Evolutionary conservation across 1,139 yeast genomes (phyloP).

Genomic region (Yamadazyma taylorii): DNA sequence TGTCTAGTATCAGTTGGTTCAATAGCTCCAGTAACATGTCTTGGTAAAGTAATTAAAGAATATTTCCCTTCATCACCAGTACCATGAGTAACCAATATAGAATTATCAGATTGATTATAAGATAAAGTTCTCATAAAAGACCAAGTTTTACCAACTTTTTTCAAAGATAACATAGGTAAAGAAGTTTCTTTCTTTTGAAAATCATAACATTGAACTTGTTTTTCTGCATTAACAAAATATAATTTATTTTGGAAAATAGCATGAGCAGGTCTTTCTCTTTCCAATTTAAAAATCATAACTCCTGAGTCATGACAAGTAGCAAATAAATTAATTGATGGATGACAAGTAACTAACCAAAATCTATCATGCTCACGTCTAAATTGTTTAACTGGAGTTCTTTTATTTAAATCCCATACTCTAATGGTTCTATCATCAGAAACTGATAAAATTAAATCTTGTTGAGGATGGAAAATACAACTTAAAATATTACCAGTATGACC

Average conservation of each 20-base stretch:
- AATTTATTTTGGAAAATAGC: conserved; percentile 69
- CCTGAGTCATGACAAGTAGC: conserved; percentile 98
- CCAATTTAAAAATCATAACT: conserved; percentile 96
- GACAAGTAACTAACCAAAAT: conserved; percentile 90
- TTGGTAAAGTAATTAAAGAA: conserved; percentile 77
- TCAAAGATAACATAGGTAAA: conserved; percentile 78
- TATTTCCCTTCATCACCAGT: conserved; percentile 63
- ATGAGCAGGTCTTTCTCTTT: conserved; percentile 95
- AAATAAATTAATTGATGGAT: conserved; percentile 86
- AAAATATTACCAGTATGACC: conserved; percentile 96
- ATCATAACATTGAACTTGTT: conserved; percentile 81
- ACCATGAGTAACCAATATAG: conserved; percentile 80
- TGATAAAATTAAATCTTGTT: conserved; percentile 87
- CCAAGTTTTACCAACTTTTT: conserved; percentile 85
- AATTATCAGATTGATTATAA: conserved; percentile 89
- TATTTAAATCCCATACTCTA: conserved; percentile 95
- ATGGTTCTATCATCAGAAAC: conserved; percentile 97
- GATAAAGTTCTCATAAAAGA: conserved; percentile 80
- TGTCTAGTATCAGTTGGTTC: conserved; percentile 79
- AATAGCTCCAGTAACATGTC: conserved; percentile 87
- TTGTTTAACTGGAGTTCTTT: conserved; percentile 90
- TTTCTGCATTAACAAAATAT: conserved; percentile 77
- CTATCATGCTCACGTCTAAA: conserved; percentile 93
- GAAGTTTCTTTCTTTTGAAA: conserved; percentile 61
- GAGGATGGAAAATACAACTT: conserved; percentile 89